Evolutionary conservation across 306 rosid species (phyloP).

Genomic region (Potentilla sterilis): DNA sequence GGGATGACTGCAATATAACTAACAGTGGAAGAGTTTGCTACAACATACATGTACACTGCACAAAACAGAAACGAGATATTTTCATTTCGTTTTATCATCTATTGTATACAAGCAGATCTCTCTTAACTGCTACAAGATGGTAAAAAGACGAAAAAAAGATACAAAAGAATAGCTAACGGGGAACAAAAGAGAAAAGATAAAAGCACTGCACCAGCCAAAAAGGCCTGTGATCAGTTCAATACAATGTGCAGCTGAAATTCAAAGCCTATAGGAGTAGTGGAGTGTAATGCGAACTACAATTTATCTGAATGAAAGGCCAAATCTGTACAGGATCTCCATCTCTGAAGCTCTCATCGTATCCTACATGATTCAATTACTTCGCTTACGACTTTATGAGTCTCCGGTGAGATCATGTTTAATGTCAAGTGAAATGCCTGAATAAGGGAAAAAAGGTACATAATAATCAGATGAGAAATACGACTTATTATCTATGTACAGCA

Average conservation of each 20-base stretch:
- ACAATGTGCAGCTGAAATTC: constrained; percentile 32
- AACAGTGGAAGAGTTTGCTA: constrained; percentile 16
- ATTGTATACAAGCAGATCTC: constrained; percentile 57
- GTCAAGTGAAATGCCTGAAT: constrained; percentile 91
- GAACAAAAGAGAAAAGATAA: background rate
- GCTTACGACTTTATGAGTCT: constrained; percentile 86
- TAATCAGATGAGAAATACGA: background rate
- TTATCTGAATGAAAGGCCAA: constrained; percentile 34
- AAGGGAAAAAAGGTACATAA: constrained; percentile 6
- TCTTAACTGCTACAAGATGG: constrained; percentile 38
- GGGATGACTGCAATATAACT: background rate
- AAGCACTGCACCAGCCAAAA: constrained; percentile 16
- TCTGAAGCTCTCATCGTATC: constrained; percentile 43
- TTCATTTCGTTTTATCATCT: constrained; percentile 40
- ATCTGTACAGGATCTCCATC: constrained; percentile 54
- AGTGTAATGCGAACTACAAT: constrained; percentile 21
- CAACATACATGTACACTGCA: background rate
- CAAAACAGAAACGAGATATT: constrained; percentile 32
- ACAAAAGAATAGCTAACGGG: constrained; percentile 33
- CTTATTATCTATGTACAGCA: background rate
- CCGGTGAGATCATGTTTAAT: constrained; percentile 90
- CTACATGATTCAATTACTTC: constrained; percentile 97
- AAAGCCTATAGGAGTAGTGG: constrained; percentile 9
- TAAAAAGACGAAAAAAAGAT: constrained; percentile 23
- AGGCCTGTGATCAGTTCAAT: constrained; percentile 34